Evolutionary conservation across 2,329 filamentous ascomycete species (phyloP), one percentile per base, ranked within the genome.

Genomic region (Fusarium austroafricanum): DNA sequence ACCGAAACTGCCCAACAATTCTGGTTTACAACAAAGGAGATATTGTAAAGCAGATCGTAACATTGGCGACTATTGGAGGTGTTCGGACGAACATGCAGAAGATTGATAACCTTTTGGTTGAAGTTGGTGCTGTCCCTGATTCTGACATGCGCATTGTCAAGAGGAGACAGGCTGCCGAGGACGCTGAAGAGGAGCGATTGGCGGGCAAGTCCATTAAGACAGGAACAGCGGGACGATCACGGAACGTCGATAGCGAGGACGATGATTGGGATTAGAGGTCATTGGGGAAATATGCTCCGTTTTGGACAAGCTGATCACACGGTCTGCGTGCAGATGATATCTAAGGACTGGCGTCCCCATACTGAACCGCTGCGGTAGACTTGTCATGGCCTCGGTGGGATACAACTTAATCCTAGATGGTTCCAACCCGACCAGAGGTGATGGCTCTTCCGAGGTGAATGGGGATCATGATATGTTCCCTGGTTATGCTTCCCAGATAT

Each of bases 1-100:
- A 98, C 74, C 87, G 87, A 58, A 99, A 99, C 78, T 97, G 94
- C 59, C 96, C 96, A 3, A 99, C 96, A 0, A 93, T 99, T 35
- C 77, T 99, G 66, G 87, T 97, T 0, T 99, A 99, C 81, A 91
- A 90, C 76, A 93, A 97, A 73, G 94, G 93, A 18, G 93, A 99
- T 76, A 97, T 99, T 70, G 89, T 90, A 77, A 93, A 89, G 81
- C 96, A 99, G 80, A 81, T 97, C 51, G 92, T 99, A n/a, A 98
- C 95, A 6, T 81, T 99, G 68, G 86, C 88, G 73, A 92, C 93
- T 53, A 79, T 98, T 44, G 89, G 89, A 11, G 96, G 96, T 6
- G 85, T 87, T 5, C 85, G 86, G 67, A 93, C 90, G 57, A 89
- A 83, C 70, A 85, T 93, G 82, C 81, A 87, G 79, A 90, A 96